Conservation (phyloP, 129 eudicot species). For the Chrysanthemum lavandulifolium region DNA sequence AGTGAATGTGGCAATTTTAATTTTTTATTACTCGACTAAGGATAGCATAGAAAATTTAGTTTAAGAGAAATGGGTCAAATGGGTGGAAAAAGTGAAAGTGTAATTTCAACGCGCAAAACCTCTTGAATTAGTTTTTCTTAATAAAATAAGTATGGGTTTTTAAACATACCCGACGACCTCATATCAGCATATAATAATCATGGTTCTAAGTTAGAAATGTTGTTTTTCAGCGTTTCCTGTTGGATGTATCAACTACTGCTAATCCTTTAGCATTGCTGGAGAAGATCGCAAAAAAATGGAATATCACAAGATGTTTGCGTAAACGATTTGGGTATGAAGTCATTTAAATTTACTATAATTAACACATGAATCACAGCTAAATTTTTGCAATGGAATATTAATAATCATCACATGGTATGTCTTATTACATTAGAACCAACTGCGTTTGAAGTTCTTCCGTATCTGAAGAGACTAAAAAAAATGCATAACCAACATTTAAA, state of each 20-base stretch:
- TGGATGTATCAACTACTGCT: conserved; percentile 60
- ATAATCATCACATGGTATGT: conserved; percentile 1
- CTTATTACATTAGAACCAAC: conserved; percentile 58
- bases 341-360: neutral
- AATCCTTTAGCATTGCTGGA: conserved; percentile 85
- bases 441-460: conserved; percentile 95
- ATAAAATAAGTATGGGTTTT: too few species aligned
- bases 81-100: too few species aligned
- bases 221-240: conserved; percentile 53
- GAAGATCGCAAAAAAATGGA: conserved; percentile 71
- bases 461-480: conserved; percentile 78
- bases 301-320: conserved; percentile 97
- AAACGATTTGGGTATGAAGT: conserved; percentile 84
- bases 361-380: neutral
- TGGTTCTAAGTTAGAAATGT: conserved; percentile 7
- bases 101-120: too few species aligned
- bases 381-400: conserved; percentile 6
- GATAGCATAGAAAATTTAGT: too few species aligned
- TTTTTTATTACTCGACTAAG: too few species aligned
- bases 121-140: too few species aligned
- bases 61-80: too few species aligned
- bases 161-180: too few species aligned
- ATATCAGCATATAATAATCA: neutral
- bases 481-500: conserved; percentile 33
- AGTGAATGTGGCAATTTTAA: too few species aligned